Conservation (phyloP, 768 basidiomycete species). For the Agrocybe chaxingu region DNA sequence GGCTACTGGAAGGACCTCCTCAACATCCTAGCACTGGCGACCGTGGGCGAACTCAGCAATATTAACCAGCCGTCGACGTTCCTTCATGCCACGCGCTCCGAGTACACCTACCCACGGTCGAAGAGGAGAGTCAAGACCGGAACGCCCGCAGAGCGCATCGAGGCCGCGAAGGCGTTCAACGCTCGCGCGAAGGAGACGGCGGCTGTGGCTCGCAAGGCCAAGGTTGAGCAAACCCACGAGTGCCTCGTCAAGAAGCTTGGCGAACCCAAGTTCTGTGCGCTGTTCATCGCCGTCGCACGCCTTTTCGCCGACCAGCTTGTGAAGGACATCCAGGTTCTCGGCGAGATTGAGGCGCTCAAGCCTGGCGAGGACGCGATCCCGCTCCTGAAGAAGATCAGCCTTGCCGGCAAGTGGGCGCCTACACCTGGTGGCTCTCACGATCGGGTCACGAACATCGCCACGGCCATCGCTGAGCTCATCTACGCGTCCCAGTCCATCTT, state of each 20-base stretch:
- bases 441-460: constrained; percentile 58
- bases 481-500: constrained; percentile 29
- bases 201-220: constrained; percentile 18
- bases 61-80: constrained; percentile 18
- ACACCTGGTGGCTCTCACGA: constrained; percentile 59
- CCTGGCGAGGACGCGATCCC: constrained; percentile 22
- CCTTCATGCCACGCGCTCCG: constrained; percentile 24
- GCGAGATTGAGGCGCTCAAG: constrained; percentile 31
- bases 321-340: constrained; percentile 42
- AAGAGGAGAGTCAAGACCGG: constrained; percentile 10
- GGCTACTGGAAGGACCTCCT: constrained; percentile 79
- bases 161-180: constrained; percentile 11
- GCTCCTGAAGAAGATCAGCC: constrained; percentile 43
- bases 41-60: constrained; percentile 44
- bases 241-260: constrained; percentile 38
- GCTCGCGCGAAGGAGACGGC: constrained; percentile 18
- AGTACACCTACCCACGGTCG: constrained; percentile 1
- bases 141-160: constrained; percentile 20
- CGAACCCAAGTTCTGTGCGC: constrained; percentile 53
- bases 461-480: constrained; percentile 57
- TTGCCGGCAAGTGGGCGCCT: constrained; percentile 73
- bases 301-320: constrained; percentile 53
- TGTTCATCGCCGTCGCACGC: constrained; percentile 61
- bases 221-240: constrained; percentile 25
- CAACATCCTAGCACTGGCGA: constrained; percentile 61